phyloP scores from a whole-genome alignment of 2,329 filamentous ascomycete genomes.

The Epichloe hybrida region DNA sequence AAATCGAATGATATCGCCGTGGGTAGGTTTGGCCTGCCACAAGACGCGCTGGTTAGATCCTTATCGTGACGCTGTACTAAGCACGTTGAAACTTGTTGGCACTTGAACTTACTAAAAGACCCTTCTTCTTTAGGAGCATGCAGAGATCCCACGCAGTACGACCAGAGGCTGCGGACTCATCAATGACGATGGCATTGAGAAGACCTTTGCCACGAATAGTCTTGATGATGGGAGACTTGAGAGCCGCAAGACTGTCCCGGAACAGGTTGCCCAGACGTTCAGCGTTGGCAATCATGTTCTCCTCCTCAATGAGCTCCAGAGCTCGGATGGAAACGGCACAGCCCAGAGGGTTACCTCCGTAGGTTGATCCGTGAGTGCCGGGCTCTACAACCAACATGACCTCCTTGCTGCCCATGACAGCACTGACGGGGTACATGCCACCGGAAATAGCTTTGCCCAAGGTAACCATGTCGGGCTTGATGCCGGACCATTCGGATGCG shows the following conservation, averaged over 20 bases:
- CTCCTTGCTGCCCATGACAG: constrained; percentile 75
- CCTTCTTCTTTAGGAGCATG: constrained; percentile 89
- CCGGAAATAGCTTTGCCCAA: constrained; percentile 96
- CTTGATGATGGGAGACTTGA: constrained; percentile 71
- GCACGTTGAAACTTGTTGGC: background rate
- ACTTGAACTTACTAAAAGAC: constrained; percentile 56
- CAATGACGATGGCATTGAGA: constrained; percentile 90
- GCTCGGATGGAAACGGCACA: constrained; percentile 93
- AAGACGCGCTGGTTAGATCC: background rate
- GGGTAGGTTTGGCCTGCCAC: constrained; percentile 83
- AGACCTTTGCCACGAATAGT: constrained; percentile 82
- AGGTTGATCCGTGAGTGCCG: constrained; percentile 95
- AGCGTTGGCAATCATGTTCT: constrained; percentile 72
- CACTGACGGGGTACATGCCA: constrained; percentile 98
- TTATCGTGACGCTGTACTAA: background rate
- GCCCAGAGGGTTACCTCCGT: constrained; percentile 90
- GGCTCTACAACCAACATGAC: constrained; percentile 94
- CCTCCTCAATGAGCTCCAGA: constrained; percentile 85
- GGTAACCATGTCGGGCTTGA: constrained; percentile 90
- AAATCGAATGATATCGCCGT: constrained; percentile 95
- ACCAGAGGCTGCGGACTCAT: constrained; percentile 73
- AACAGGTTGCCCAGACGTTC: constrained; percentile 72
- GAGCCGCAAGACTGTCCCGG: constrained; percentile 59
- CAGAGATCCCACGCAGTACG: constrained; percentile 94
- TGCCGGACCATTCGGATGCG: constrained; percentile 85